phyloP scores from a whole-genome alignment of 441 rosid genomes.

The Gossypium lobatum region DNA sequence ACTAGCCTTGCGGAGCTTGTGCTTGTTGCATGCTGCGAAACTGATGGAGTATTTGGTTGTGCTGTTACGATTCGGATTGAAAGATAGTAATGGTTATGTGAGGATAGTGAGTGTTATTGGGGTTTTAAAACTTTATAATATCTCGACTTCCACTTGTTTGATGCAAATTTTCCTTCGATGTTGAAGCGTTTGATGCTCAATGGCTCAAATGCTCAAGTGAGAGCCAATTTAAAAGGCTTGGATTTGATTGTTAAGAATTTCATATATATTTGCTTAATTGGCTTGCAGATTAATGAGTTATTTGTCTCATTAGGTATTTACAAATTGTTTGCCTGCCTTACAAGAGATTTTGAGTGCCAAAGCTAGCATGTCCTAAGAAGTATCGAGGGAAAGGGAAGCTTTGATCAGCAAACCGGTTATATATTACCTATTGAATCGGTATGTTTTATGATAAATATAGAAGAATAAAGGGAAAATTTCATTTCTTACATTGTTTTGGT shows the following conservation, averaged over 20 bases:
- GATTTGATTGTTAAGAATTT: neutral
- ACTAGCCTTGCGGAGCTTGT: constrained; percentile 69
- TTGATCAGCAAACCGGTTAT: constrained; percentile 70
- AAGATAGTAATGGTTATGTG: constrained; percentile 79
- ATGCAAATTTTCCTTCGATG: constrained; percentile 70
- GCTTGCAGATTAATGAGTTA: neutral
- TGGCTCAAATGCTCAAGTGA: constrained; percentile 80
- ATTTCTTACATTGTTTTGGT: neutral
- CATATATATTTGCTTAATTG: neutral
- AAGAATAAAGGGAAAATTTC: neutral
- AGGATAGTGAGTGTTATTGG: constrained; percentile 84
- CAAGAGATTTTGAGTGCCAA: constrained; percentile 96
- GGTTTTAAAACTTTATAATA: constrained; percentile 81
- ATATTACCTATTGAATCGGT: constrained; percentile 74
- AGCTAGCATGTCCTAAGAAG: constrained; percentile 81
- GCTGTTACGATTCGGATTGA: constrained; percentile 74
- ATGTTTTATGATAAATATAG: constrained; percentile 14
- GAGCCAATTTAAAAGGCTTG: constrained; percentile 6
- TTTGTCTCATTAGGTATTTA: constrained; percentile 60
- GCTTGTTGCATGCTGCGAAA: constrained; percentile 75
- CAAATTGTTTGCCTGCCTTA: constrained; percentile 75
- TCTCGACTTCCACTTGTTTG: constrained; percentile 73
- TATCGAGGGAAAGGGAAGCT: constrained; percentile 73
- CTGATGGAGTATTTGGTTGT: constrained; percentile 94
- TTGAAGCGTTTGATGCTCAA: constrained; percentile 80